Conservation (phyloP, 2,329 filamentous ascomycete species). For the Xylariaceae sp. region DNA sequence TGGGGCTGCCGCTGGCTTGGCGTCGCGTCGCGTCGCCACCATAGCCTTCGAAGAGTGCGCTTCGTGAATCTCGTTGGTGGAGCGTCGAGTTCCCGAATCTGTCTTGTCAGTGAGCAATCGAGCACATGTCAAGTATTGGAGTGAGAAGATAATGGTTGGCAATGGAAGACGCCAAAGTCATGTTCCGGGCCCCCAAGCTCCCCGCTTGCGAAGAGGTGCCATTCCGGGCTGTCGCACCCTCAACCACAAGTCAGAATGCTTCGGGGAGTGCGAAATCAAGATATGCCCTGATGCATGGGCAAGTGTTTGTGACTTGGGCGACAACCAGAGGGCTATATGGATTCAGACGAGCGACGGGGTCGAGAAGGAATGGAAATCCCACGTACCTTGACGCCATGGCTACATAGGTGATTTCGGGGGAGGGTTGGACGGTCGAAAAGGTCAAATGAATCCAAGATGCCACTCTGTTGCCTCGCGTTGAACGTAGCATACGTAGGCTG, state of each 20-base stretch:
- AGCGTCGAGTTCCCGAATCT: slow-evolving; percentile 67
- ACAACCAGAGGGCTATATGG: not conserved
- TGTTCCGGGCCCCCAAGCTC: not conserved
- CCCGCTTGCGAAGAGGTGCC: not conserved
- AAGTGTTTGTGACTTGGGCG: not conserved
- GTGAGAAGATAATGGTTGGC: not conserved
- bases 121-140: slow-evolving; percentile 1
- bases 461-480: not conserved
- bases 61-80: slow-evolving; percentile 70
- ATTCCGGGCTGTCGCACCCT: not conserved
- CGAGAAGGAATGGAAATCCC: not conserved
- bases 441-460: no score
- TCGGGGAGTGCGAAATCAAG: not conserved
- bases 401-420: not conserved
- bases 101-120: not conserved
- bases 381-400: slow-evolving; percentile 32
- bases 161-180: not conserved
- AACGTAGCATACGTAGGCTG: not conserved
- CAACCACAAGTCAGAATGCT: not conserved
- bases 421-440: no score
- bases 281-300: not conserved
- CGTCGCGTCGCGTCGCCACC: slow-evolving; percentile 46
- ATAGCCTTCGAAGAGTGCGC: slow-evolving; percentile 73
- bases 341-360: not conserved
- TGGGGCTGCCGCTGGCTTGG: slow-evolving; percentile 44